These are phyloP conservation scores for Cochlearia excelsa DNA, from an alignment of 345 rosid species.

Conservation along the genomic window DNA sequence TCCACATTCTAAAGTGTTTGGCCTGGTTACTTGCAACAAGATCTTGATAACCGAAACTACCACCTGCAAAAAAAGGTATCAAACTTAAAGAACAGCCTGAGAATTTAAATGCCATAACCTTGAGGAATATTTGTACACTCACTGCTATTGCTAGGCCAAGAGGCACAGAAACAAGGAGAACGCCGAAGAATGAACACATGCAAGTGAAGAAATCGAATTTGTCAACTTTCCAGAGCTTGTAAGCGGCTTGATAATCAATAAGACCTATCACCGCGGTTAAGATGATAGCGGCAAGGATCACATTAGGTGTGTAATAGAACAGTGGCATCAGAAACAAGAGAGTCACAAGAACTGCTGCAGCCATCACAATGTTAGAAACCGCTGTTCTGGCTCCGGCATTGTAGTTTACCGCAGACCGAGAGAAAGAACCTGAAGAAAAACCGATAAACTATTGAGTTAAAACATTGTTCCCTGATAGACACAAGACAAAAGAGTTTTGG, in stretches of 20 bases:
- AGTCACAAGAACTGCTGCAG: constrained; percentile 81
- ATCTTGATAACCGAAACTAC: constrained; percentile 87
- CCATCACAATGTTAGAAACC: constrained; percentile 80
- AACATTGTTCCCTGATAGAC: constrained; percentile 4
- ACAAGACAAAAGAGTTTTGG: constrained; percentile 6
- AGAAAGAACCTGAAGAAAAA: constrained; percentile 70
- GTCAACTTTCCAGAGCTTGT: constrained; percentile 79
- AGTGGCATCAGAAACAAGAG: constrained; percentile 91
- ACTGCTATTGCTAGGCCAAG: constrained; percentile 88
- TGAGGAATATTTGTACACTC: constrained; percentile 31
- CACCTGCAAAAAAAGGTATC: constrained; percentile 60
- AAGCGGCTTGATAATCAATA: constrained; percentile 70
- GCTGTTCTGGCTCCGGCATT: constrained; percentile 92
- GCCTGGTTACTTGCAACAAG: constrained; percentile 80
- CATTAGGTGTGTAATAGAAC: constrained; percentile 85
- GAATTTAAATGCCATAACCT: background rate
- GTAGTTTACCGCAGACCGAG: constrained; percentile 88
- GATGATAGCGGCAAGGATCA: constrained; percentile 85
- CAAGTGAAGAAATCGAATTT: constrained; percentile 93
- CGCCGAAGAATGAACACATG: constrained; percentile 80
- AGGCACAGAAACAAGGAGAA: constrained; percentile 90
- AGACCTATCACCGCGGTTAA: constrained; percentile 90
- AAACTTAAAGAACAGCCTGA: constrained; percentile 48
- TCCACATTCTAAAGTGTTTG: constrained; percentile 73
- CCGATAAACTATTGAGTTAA: background rate